Percentiles rank a stretch among this genome's conserved stretches.
Conservation (phyloP, 208 protist genomes). For the Angomonas ambiguus region DNA sequence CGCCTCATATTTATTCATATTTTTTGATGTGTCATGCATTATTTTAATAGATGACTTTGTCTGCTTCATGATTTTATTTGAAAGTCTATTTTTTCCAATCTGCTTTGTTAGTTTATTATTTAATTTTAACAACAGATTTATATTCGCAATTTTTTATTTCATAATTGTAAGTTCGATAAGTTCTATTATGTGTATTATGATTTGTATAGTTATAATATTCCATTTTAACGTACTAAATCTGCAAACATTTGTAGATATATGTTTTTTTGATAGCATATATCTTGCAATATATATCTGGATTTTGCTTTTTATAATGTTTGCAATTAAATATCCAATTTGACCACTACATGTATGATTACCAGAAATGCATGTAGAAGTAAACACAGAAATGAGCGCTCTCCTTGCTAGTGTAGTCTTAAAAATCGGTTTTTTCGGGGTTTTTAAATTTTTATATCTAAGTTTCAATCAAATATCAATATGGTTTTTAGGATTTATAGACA, state of each 20-base stretch:
- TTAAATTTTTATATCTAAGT: conserved; percentile 77
- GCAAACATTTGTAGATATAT: conserved; percentile 44
- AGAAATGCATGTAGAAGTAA: conserved; percentile 73
- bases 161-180: conserved; percentile 47
- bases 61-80: conserved; percentile 66
- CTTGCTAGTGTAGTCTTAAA: conserved; percentile 73
- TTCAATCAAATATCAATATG: conserved; percentile 68
- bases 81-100: conserved; percentile 48
- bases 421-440: conserved; percentile 85
- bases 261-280: conserved; percentile 59
- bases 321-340: conserved; percentile 67
- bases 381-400: conserved; percentile 69
- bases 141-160: conserved; percentile 45
- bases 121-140: conserved; percentile 77
- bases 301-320: conserved; percentile 67
- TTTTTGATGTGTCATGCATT: conserved; percentile 60
- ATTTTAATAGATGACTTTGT: conserved; percentile 76
- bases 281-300: conserved; percentile 55
- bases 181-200: conserved; percentile 23
- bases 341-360: conserved; percentile 59
- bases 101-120: conserved; percentile 26
- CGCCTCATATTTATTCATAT: conserved; percentile 57
- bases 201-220: conserved; percentile 58
- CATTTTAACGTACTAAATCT: conserved; percentile 48
- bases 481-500: conserved; percentile 78